These are phyloP conservation scores for Rhizophagus clarus DNA, from an alignment of 192 early-diverging fungal species.

Conservation along the genomic window DNA sequence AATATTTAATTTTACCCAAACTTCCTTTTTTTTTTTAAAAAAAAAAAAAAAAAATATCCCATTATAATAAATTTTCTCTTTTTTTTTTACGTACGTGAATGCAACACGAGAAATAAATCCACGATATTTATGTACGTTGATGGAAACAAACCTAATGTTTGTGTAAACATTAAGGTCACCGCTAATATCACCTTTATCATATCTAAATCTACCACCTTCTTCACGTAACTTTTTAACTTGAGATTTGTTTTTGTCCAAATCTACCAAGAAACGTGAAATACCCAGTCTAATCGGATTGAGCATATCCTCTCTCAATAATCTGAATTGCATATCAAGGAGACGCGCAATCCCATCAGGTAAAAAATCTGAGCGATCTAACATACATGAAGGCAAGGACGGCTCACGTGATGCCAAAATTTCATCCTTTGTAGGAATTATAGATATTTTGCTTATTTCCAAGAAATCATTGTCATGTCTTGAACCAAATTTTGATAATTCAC, in stretches of 20 bases:
- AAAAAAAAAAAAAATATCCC: no score
- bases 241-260: constrained; percentile 22
- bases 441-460: constrained; percentile 45
- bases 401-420: constrained; percentile 46
- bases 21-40: no score
- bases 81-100: constrained; percentile 19
- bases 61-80: neutral
- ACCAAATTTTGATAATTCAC: constrained; percentile 40
- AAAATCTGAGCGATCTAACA: constrained; percentile 46
- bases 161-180: constrained; percentile 46
- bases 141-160: constrained; percentile 39
- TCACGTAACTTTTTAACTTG: constrained; percentile 16
- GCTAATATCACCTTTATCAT: constrained; percentile 19
- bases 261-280: constrained; percentile 42
- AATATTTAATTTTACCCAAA: neutral
- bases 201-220: constrained; percentile 35
- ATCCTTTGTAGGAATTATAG: constrained; percentile 54
- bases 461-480: constrained; percentile 60
- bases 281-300: constrained; percentile 47
- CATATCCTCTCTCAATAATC: constrained; percentile 62
- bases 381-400: constrained; percentile 52
- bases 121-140: constrained; percentile 30
- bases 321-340: constrained; percentile 61
- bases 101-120: constrained; percentile 35
- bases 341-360: constrained; percentile 47